A percentile compares a stretch with the other conserved stretches of the same genome.
Conservation (phyloP, 179 eudicot species). For the Gypsophila paniculata region DNA sequence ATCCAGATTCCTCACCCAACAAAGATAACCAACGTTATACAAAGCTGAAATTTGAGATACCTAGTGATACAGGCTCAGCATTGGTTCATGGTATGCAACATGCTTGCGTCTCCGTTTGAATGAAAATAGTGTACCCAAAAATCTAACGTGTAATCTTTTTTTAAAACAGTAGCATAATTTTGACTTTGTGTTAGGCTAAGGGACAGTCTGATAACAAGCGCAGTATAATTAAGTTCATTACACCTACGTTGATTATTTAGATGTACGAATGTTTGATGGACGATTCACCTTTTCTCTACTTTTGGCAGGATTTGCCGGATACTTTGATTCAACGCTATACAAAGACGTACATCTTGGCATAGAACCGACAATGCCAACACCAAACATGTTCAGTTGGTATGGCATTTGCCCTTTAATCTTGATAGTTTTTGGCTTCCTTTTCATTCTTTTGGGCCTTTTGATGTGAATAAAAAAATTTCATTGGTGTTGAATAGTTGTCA, state of each 20-base stretch:
- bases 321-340: conserved; percentile 86
- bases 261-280: not conserved
- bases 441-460: not conserved
- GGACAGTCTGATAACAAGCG: not conserved
- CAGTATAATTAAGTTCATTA: not conserved
- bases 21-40: conserved; percentile 68
- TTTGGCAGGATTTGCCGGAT: conserved; percentile 85
- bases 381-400: conserved; percentile 98
- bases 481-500: not conserved
- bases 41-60: conserved; percentile 72
- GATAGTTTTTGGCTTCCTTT: not conserved
- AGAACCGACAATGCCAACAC: conserved; percentile 88
- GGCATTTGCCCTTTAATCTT: not conserved
- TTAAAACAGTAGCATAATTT: not conserved
- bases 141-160: not conserved
- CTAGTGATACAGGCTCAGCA: conserved; percentile 78
- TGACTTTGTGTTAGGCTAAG: too few relatives aligned
- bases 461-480: not conserved
- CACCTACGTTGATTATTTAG: not conserved
- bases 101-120: conserved; percentile 1
- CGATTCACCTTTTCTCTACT: not conserved
- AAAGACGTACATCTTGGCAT: conserved; percentile 97
- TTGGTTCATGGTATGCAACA: conserved; percentile 73
- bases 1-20: conserved; percentile 58
- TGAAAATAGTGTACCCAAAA: conserved; percentile 3